Evolutionary conservation across 768 basidiomycete genomes (phyloP).

Genomic region (Stropharia rugosoannulata): DNA sequence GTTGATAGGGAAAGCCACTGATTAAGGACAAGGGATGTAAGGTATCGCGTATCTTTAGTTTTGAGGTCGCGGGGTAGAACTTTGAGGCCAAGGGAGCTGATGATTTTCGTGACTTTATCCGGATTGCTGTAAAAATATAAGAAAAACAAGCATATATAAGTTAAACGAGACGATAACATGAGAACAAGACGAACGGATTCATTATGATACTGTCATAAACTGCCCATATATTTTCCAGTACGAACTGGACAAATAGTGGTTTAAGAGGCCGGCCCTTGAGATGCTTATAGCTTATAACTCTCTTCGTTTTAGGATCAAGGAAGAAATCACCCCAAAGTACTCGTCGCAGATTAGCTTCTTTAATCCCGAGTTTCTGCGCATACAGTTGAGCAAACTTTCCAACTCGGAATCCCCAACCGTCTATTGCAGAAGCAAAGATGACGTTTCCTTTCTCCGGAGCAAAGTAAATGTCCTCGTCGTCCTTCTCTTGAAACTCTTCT

Average conservation of each 20-base stretch:
- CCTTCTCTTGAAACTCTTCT: slow-evolving; percentile 87
- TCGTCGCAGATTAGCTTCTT: slow-evolving; percentile 79
- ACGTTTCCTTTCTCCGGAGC: slow-evolving; percentile 96
- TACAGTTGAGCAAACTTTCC: slow-evolving; percentile 93
- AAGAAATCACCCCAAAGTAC: slow-evolving; percentile 98
- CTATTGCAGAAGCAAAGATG: slow-evolving; percentile 92
- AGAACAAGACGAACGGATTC: slow-evolving; percentile 71
- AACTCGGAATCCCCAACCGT: slow-evolving; percentile 97
- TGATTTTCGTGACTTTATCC: slow-evolving; percentile 88
- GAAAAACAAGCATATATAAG: slow-evolving; percentile 11
- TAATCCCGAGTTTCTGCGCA: slow-evolving; percentile 85
- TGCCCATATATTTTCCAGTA: slow-evolving; percentile 96
- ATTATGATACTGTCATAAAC: slow-evolving; percentile 89
- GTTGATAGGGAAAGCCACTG: slow-evolving; percentile 97
- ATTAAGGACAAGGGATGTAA: slow-evolving; percentile 84
- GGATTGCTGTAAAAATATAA: slow-evolving; percentile 59
- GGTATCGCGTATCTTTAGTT: slow-evolving; percentile 83
- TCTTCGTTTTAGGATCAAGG: slow-evolving; percentile 93
- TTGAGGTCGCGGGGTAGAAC: slow-evolving; percentile 87
- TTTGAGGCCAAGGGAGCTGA: slow-evolving; percentile 76
- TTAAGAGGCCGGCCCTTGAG: slow-evolving; percentile 85
- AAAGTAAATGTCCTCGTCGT: slow-evolving; percentile 98
- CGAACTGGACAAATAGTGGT: slow-evolving; percentile 95
- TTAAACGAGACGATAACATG: not conserved
- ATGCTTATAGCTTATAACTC: slow-evolving; percentile 89